Evolutionary conservation across 495 filamentous ascomycete genomes (phyloP).

Genomic region (Gamarada debralockiae): DNA sequence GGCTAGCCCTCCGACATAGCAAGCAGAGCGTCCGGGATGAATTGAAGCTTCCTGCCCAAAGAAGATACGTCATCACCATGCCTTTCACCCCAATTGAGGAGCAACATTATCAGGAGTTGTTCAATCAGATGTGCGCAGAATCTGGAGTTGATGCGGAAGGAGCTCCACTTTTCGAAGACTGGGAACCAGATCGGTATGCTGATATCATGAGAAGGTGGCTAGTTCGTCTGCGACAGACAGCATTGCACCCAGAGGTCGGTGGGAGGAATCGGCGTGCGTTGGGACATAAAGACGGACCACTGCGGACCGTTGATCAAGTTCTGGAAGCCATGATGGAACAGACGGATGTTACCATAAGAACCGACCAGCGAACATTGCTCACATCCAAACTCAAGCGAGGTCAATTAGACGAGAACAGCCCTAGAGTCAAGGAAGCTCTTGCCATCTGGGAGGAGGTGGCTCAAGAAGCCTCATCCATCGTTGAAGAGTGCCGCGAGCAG

Average conservation of each 20-base stretch:
- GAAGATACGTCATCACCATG: constrained; percentile 79
- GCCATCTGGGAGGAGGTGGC: constrained; percentile 61
- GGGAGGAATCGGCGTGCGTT: constrained; percentile 63
- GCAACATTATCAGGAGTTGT: constrained; percentile 73
- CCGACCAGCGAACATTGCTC: constrained; percentile 64
- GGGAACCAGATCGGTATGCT: constrained; percentile 52
- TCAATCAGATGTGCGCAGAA: constrained; percentile 65
- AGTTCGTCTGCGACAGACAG: constrained; percentile 70
- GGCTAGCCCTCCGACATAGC: constrained; percentile 76
- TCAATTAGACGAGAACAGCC: constrained; percentile 68
- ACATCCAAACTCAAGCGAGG: constrained; percentile 59
- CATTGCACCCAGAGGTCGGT: constrained; percentile 79
- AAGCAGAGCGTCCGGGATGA: constrained; percentile 77
- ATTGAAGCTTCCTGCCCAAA: constrained; percentile 68
- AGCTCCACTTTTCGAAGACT: constrained; percentile 51
- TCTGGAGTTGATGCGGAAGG: constrained; percentile 64
- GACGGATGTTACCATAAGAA: constrained; percentile 56
- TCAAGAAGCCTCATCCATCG: constrained; percentile 48
- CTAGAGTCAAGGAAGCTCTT: constrained; percentile 51
- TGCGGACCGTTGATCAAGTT: constrained; percentile 80
- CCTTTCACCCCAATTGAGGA: constrained; percentile 88
- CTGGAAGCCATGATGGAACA: constrained; percentile 87
- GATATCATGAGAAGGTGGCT: constrained; percentile 55
- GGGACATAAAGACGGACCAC: constrained; percentile 56
- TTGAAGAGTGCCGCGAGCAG: constrained; percentile 60